Evolutionary conservation across 73 alveolate species (phyloP).

Genomic region (Uronychia binucleata): DNA sequence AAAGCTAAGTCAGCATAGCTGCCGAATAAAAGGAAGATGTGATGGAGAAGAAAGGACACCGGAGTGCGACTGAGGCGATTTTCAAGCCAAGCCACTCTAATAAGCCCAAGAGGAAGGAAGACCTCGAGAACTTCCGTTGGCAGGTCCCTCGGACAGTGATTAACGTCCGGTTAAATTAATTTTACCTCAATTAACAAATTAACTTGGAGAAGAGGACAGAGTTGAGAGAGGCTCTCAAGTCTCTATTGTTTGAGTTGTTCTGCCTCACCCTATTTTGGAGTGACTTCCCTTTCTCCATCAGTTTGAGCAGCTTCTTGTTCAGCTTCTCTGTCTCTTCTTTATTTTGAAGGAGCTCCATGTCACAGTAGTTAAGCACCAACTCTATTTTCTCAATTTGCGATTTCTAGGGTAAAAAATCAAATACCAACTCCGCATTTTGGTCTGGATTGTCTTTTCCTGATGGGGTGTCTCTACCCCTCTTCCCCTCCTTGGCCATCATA

Average conservation of each 20-base stretch:
- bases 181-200: too few species aligned
- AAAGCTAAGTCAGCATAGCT: too few species aligned
- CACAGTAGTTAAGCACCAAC: background rate
- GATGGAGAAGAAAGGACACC: too few species aligned
- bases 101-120: too few species aligned
- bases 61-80: too few species aligned
- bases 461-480: background rate
- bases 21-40: too few species aligned
- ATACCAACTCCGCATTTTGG: background rate
- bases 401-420: background rate
- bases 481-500: background rate
- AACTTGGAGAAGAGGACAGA: too few species aligned
- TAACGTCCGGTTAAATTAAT: too few species aligned
- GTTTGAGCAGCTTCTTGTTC: background rate
- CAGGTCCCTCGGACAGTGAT: too few species aligned
- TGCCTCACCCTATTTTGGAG: background rate
- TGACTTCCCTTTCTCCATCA: background rate
- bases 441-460: background rate
- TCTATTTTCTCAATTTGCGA: background rate
- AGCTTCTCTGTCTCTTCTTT: background rate
- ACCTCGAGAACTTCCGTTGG: too few species aligned
- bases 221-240: too few species aligned
- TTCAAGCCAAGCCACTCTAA: too few species aligned
- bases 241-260: background rate
- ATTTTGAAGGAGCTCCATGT: background rate